A percentile compares a stretch with the other conserved stretches of the same genome.
Conservation (phyloP, 176 grass and related monocot genomes). For the Aegilops tauschii region DNA sequence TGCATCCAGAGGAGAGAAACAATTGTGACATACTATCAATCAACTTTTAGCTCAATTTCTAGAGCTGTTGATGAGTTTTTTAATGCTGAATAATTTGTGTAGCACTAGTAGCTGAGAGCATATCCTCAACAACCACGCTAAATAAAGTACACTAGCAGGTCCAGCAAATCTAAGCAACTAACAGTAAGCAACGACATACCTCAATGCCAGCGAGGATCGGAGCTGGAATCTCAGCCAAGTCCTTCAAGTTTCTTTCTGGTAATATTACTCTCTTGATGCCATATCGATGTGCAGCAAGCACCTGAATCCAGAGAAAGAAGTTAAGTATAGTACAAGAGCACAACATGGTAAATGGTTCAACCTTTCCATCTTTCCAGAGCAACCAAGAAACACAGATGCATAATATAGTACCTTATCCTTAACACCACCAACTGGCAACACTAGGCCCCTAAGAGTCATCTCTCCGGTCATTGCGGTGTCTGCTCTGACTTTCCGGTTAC, state of each 20-base stretch:
- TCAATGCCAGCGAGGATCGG: slow-evolving; percentile 80
- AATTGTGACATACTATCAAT: background rate
- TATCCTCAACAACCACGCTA: background rate
- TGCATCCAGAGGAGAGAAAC: background rate
- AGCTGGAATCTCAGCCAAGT: slow-evolving; percentile 82
- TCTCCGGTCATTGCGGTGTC: slow-evolving; percentile 99
- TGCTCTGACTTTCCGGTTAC: slow-evolving; percentile 77
- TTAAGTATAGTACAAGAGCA: background rate
- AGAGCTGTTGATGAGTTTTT: background rate
- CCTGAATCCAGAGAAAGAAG: slow-evolving; percentile 42
- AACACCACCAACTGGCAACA: slow-evolving; percentile 92
- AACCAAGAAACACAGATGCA: background rate
- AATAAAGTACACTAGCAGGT: background rate
- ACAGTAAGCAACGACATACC: slow-evolving; percentile 40
- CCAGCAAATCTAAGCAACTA: background rate
- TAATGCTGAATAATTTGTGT: background rate
- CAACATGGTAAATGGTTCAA: background rate
- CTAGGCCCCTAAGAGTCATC: slow-evolving; percentile 94
- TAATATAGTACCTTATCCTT: slow-evolving; percentile 84
- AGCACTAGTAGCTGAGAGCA: background rate
- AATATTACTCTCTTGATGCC: slow-evolving; percentile 98
- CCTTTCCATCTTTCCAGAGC: background rate
- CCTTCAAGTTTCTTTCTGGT: slow-evolving; percentile 93
- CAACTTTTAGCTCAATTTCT: background rate
- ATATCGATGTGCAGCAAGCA: slow-evolving; percentile 86